Base-by-base conservation (phyloP, 495 filamentous ascomycete genomes). In the Annulohypoxylon moriforme region DNA sequence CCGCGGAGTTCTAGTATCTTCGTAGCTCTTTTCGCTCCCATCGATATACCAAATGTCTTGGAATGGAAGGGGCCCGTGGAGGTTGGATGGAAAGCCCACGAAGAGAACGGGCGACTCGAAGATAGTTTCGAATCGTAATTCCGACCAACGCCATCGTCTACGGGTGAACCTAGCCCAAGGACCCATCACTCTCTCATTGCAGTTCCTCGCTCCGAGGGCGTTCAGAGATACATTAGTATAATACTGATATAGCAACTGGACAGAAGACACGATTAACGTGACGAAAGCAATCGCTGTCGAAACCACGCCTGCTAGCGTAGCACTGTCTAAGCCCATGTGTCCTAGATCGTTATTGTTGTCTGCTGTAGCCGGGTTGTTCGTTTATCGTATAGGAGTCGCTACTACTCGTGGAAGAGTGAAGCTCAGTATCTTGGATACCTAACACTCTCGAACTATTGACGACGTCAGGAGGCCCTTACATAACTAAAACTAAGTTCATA, bases 61-160 rank as follows among this genome's bases (percentile, higher is more conserved):
- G 11, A 56, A 62, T 42, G 63, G 53, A 18, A 85, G 78, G 10
- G 84, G 84, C 6, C 82, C 81, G 0, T 71, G 71, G 2, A 50
- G 52, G 69, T 85, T 86, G n/a, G 36, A 69, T 3, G 82, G 76
- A 1, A 75, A 71, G 22, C 79, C 83, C 16, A 84, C 79, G 40
- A 87, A 85, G 34, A 87, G 81, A 33, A 85, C 80, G 24, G 85
- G 85, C 0, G 83, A 77, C 59, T 85, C 79, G 72, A 84, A 86
- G 16, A 79, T 76, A 22, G 85, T 83, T 60, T 87, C 84, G 58
- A 85, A 83, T 13, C 85, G 79, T 8, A 87, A 76, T 74, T 87
- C 84, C 13, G 59, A 57, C 25, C 62, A 63, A 3, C 77, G 75
- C 47, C 85, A 81, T 22, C 71, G 80, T 18, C 85, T 76, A 18